Base-by-base conservation (phyloP, 345 rosid species). In the Salix caprea region DNA sequence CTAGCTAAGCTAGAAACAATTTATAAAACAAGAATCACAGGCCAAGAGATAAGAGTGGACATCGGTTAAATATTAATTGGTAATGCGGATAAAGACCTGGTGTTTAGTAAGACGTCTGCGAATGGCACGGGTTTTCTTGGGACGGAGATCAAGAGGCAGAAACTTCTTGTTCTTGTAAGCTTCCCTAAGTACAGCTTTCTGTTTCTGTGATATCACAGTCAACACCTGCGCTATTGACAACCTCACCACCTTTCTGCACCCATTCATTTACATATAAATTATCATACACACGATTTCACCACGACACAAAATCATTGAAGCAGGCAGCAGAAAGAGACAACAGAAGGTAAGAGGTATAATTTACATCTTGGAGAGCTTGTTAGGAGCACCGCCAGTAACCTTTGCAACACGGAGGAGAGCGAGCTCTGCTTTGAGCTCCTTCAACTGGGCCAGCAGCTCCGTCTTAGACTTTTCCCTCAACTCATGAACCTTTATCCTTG, bases 401-500 rank as follows among this genome's bases (percentile, higher is more conserved):
- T 72, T 72, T 37, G 81, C 81, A 21, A 78, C 76, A 26, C 80
- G 76, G n/a, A 77, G 76, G 23, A 77, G 80, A 50, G 72, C 65
- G 18, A 72, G 68, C 58, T 78, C 81, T 26, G 73, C 71, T 67
- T 78, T 78, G 15, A 78, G 81, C 50, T 77, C 80, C 56, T 87
- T 89, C 85, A 89, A 70, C 83, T 90, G 94, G 74, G 26, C 71
- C 83, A 83, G 75, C 28, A 90, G 90, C 0, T 90, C 92, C 0
- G 52, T 0, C 83, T 89, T 90, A 28, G 92, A 66, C 46, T 87
- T 89, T 81, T 90, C 86, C 28, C 92, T 78, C 78, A 89, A 78
- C 86, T 91, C 92, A 60, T 89, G 89, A 23, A 88, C 92, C 87
- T 91, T 91, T 76, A 91, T 89, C 78, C 92, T 84, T 36, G 92